A percentile compares a stretch with the other conserved stretches of the same genome.
phyloP scores from a whole-genome alignment of 257 asterid species.

The Dorcoceras hygrometricum region DNA sequence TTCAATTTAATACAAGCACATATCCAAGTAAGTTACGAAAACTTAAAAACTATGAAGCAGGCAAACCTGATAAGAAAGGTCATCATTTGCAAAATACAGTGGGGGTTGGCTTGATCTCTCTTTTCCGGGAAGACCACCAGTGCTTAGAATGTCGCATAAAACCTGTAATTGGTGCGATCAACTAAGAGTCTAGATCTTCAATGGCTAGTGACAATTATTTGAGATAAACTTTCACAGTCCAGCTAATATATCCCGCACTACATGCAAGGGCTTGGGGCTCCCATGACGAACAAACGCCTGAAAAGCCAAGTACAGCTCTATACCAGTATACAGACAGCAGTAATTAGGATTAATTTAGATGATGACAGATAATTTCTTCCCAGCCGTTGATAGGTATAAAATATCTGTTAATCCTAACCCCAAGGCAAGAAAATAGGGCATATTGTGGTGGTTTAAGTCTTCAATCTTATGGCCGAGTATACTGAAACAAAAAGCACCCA shows the following conservation, averaged over 20 bases:
- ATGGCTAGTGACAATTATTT: not conserved
- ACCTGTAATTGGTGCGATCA: constrained; percentile 46
- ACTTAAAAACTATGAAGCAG: constrained; percentile 9
- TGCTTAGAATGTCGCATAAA: constrained; percentile 85
- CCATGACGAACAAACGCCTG: too few species aligned
- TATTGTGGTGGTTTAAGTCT: not conserved
- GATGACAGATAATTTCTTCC: too few species aligned
- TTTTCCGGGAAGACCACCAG: constrained; percentile 93
- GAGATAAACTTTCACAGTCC: not conserved
- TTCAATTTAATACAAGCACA: not conserved
- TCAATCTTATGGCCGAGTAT: constrained; percentile 11
- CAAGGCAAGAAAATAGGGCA: not conserved
- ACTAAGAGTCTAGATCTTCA: constrained; percentile 23
- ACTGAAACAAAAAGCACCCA: constrained; percentile 9
- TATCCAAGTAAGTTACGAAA: constrained; percentile 1
- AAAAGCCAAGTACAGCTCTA: too few species aligned
- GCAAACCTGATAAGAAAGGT: constrained; percentile 85
- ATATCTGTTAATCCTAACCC: not conserved
- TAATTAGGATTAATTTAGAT: not conserved
- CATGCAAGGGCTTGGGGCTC: too few species aligned
- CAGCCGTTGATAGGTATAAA: not conserved
- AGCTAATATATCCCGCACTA: too few species aligned
- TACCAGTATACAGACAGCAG: not conserved
- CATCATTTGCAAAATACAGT: constrained; percentile 81
- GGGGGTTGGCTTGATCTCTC: constrained; percentile 77